A percentile compares a stretch with the other conserved stretches of the same genome.
Evolutionary conservation across 352 stramenopile species (phyloP).

Genomic region (Pythium brassicae): DNA sequence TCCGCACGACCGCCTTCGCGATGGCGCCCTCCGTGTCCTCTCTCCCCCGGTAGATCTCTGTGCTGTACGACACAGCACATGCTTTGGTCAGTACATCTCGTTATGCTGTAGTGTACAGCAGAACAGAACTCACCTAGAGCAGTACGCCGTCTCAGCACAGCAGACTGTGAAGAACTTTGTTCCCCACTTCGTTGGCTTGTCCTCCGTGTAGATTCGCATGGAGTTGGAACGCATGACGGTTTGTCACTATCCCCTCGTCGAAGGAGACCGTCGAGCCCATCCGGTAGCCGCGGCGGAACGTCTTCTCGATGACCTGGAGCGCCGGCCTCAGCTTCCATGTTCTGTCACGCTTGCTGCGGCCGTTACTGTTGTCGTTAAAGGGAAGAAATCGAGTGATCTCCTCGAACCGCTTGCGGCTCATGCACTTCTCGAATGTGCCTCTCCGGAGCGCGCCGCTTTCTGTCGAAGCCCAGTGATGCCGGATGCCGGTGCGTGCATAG

Average conservation of each 20-base stretch:
- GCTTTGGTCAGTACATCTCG: slow-evolving; percentile 5
- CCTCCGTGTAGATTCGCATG: slow-evolving; percentile 5
- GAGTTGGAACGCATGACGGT: not conserved
- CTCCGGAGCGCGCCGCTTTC: not conserved
- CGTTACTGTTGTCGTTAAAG: not conserved
- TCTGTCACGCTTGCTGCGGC: not conserved
- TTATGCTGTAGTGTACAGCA: not conserved
- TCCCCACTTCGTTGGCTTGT: slow-evolving; percentile 10
- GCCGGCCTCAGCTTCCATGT: not conserved
- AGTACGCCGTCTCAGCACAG: slow-evolving; percentile 4
- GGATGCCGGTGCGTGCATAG: not conserved
- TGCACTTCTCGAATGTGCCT: not conserved
- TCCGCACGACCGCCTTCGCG: not conserved
- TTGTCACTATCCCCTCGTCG: slow-evolving; percentile 5
- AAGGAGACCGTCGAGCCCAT: slow-evolving; percentile 1
- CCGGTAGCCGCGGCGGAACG: slow-evolving; percentile 5
- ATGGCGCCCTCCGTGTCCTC: not conserved
- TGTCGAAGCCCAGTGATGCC: not conserved
- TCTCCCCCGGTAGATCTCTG: no score
- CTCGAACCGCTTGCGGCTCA: not conserved
- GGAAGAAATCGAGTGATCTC: not conserved
- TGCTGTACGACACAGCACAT: no score
- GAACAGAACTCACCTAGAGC: not conserved
- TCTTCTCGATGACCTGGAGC: not conserved
- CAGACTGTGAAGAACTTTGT: slow-evolving; percentile 8